These are phyloP conservation scores for Arxiozyma slooffiae DNA, from an alignment of 1,139 yeast species.

Conservation along the genomic window DNA sequence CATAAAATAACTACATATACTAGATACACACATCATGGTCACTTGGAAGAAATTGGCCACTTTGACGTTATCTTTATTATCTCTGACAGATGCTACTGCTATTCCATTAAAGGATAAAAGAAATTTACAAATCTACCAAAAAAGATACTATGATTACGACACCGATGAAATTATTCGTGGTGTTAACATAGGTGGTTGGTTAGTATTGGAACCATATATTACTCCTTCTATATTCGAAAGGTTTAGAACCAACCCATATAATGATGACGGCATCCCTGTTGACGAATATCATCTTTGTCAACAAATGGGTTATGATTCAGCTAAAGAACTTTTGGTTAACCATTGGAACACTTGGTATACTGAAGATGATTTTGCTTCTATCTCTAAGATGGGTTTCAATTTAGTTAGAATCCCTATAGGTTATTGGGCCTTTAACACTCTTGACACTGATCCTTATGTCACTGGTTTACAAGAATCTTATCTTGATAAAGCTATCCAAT, in stretches of 20 bases:
- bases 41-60: not conserved
- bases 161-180: constrained; percentile 44
- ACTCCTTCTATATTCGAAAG: constrained; percentile 70
- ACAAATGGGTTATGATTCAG: constrained; percentile 51
- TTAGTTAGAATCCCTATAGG: constrained; percentile 88
- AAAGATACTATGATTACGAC: constrained; percentile 5
- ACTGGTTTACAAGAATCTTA: constrained; percentile 73
- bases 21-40: not conserved
- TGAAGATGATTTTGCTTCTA: constrained; percentile 58
- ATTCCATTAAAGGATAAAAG: constrained; percentile 1
- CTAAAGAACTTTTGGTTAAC: constrained; percentile 40
- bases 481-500: constrained; percentile 63
- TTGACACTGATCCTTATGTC: constrained; percentile 72
- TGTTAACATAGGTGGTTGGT: constrained; percentile 89
- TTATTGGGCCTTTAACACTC: constrained; percentile 79
- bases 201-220: constrained; percentile 77
- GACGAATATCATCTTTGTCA: constrained; percentile 75
- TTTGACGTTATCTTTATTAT: not conserved
- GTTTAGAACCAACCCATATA: constrained; percentile 22
- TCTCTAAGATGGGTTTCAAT: constrained; percentile 62
- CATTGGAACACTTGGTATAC: constrained; percentile 82
- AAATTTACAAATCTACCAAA: constrained; percentile 1
- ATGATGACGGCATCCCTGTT: constrained; percentile 47
- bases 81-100: constrained; percentile 1
- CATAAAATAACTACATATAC: not conserved